Percentiles rank a stretch among this genome's conserved stretches.
phyloP scores from a whole-genome alignment of 1,284 basidiomycete species.

The Mycena sp. region DNA sequence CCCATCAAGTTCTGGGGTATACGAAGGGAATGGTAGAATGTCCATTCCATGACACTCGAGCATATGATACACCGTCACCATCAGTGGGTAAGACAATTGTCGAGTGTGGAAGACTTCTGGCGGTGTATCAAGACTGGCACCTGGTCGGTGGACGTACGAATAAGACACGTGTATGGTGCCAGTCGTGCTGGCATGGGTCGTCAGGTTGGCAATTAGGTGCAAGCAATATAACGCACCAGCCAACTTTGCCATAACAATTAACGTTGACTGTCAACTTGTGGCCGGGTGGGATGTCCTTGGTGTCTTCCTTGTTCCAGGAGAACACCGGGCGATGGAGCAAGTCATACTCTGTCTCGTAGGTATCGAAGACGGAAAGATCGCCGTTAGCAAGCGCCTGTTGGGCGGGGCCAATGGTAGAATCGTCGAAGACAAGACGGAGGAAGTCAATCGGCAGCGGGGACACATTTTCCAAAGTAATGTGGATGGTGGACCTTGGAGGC shows the following conservation, averaged over 20 bases:
- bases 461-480: conserved; percentile 89
- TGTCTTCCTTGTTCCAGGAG: conserved; percentile 72
- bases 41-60: conserved; percentile 87
- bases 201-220: conserved; percentile 7
- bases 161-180: conserved; percentile 89
- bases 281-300: conserved; percentile 67
- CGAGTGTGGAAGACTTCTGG: conserved; percentile 80
- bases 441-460: conserved; percentile 87
- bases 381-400: conserved; percentile 83
- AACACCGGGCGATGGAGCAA: conserved; percentile 85
- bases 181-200: conserved; percentile 60
- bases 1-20: conserved; percentile 36
- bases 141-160: conserved; percentile 66
- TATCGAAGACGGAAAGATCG: conserved; percentile 83
- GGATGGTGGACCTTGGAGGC: conserved; percentile 73
- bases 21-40: conserved; percentile 69
- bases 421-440: conserved; percentile 85
- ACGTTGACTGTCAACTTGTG: conserved; percentile 76
- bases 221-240: conserved; percentile 70
- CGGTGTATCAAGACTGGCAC: conserved; percentile 42
- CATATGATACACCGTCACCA: conserved; percentile 94
- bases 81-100: conserved; percentile 83
- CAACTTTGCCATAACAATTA: conserved; percentile 87
- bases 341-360: conserved; percentile 91
- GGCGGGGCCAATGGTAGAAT: conserved; percentile 84